Conservation (phyloP, 2,329 filamentous ascomycete species). For the Paecilomyces sp. region DNA sequence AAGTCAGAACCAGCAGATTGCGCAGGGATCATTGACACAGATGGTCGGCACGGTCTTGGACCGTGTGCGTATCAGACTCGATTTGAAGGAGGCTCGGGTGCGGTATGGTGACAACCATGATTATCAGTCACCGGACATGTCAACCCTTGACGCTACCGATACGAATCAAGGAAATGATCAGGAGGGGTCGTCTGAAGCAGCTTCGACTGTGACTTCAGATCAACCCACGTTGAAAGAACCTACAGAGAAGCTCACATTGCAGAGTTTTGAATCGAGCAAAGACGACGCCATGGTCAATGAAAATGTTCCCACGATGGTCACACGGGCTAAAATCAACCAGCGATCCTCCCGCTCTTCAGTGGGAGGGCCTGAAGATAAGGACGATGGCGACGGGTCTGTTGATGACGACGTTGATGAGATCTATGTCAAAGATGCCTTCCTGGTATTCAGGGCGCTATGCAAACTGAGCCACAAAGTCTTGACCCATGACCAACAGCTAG, state of each 20-base stretch:
- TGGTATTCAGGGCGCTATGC: slow-evolving; percentile 96
- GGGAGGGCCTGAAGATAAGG: slow-evolving; percentile 29
- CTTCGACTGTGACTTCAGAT: slow-evolving; percentile 25
- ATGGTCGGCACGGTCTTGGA: slow-evolving; percentile 99
- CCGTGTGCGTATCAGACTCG: slow-evolving; percentile 76
- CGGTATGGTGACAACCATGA: slow-evolving; percentile 29
- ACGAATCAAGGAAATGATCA: slow-evolving; percentile 40
- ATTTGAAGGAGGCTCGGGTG: slow-evolving; percentile 75
- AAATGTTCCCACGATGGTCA: slow-evolving; percentile 61
- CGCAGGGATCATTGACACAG: slow-evolving; percentile 92
- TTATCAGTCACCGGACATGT: slow-evolving; percentile 26
- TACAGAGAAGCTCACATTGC: slow-evolving; percentile 56
- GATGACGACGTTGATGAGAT: slow-evolving; percentile 82
- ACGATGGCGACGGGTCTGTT: slow-evolving; percentile 30
- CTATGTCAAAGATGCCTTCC: slow-evolving; percentile 92
- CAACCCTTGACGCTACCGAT: slow-evolving; percentile 31
- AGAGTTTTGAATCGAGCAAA: slow-evolving; percentile 62
- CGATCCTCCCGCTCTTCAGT: slow-evolving; percentile 39
- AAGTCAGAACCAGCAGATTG: slow-evolving; percentile 91
- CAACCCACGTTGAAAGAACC: slow-evolving; percentile 47
- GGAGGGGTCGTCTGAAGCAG: slow-evolving; percentile 38
- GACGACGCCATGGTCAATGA: slow-evolving; percentile 61
- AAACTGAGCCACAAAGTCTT: slow-evolving; percentile 92
- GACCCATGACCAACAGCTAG: slow-evolving; percentile 82
- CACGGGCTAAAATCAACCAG: slow-evolving; percentile 46